Base-by-base conservation (phyloP, 495 filamentous ascomycete species). In the Aspergillus diversus region DNA sequence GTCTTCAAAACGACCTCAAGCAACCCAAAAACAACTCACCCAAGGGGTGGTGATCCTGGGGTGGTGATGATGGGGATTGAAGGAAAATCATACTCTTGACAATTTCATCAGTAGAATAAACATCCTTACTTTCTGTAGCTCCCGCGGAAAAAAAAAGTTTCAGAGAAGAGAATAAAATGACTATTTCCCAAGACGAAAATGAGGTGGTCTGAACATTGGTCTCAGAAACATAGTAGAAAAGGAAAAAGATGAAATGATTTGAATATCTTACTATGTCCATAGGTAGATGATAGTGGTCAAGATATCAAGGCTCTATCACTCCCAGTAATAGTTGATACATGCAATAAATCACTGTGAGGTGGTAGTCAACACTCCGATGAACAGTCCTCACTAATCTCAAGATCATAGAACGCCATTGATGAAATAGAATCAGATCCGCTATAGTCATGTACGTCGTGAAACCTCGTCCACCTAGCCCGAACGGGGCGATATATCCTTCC, bases 381-480 rank as follows among this genome's bases (percentile, higher is more conserved):
- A 50, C 47, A 31, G 47, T 50, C 47, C 47, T 50, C n/a, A 52
- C n/a, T 42, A 34, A 55, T 56, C 43, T 55, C 39, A 34, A 55
- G 52, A 33, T 37, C 49, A 49, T 33, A 33, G 59, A 61, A 62
- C 64, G 59, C 59, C 64, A n/a, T 59, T 42, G 53, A 63, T 55
- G 50, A 63, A 53, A 61, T 53, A 57, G n/a, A 60, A 33, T 58
- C 66, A 68, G 57, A 68, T 65, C 54, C 66, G 66, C 66, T 68
- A 59, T 62, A 54, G 48, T 78, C 74, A 71, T 78, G 72, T 69
- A 76, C 66, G 67, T 78, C 74, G 68, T 78, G 59, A 73, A 71
- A 33, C 63, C 63, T 46, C 63, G 62, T 43, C 67, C 62, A 50
- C 43, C 33, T 13, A 11, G 42, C n/a, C 42, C 35, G 42, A 48